These are phyloP conservation scores for Botrytis elliptica DNA, from an alignment of 2,329 filamentous ascomycete species.

Conservation along the genomic window DNA sequence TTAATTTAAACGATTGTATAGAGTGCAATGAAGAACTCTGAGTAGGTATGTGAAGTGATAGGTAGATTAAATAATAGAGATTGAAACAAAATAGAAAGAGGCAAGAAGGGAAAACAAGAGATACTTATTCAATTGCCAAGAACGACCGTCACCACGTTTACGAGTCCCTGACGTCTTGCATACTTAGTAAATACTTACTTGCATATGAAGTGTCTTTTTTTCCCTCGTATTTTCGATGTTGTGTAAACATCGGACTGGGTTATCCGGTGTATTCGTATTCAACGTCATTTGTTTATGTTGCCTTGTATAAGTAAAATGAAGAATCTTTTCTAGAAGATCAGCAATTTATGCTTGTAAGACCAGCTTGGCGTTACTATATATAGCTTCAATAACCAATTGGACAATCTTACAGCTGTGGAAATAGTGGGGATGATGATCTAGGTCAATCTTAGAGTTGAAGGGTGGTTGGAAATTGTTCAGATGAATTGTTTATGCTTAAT, in stretches of 20 bases:
- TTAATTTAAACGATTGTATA: slow-evolving; percentile 14
- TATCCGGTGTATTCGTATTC: neutral
- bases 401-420: neutral
- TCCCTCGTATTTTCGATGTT: slow-evolving; percentile 10
- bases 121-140: slow-evolving; percentile 18
- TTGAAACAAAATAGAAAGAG: neutral
- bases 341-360: neutral
- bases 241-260: slow-evolving; percentile 2
- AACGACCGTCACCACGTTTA: neutral
- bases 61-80: neutral
- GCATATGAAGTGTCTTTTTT: neutral
- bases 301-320: neutral
- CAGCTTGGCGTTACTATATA: slow-evolving; percentile 14
- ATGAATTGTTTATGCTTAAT: slow-evolving; percentile 16
- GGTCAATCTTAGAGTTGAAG: slow-evolving; percentile 1
- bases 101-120: neutral
- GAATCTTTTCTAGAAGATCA: slow-evolving; percentile 14
- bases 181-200: neutral
- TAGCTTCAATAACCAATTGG: neutral
- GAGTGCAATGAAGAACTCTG: slow-evolving; percentile 9
- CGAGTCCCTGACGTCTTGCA: neutral
- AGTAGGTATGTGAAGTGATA: neutral
- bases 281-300: slow-evolving; percentile 8
- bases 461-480: neutral
- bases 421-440: slow-evolving; percentile 1